Evolutionary conservation across 2,329 filamentous ascomycete genomes (phyloP), one percentile per base, ranked within the genome.

Genomic region (Alternaria postmessia): DNA sequence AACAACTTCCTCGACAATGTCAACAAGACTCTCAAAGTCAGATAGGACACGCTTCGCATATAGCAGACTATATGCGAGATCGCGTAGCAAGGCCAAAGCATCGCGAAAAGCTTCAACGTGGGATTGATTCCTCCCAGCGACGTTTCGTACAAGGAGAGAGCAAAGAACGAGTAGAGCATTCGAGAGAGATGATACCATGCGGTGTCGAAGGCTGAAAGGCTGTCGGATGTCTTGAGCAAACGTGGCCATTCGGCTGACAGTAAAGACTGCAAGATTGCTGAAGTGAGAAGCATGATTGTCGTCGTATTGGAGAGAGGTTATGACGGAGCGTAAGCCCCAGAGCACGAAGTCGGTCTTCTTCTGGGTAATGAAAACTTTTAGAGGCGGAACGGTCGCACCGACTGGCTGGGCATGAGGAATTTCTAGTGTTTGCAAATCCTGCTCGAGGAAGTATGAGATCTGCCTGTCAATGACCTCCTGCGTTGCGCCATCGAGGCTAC

Each of bases 291-390:
- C 68, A 3, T 55, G 64, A 6, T 47, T 49, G 1, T 49, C 47
- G 47, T 71, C 65, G 39, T 70, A 72, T 24, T 67, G 56, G 47
- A 77, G 51, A 8, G 71, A 65, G 3, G 72, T 59, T 63, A 76
- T 61, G 42, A 47, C 59, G 49, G 65, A 55, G 16, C 75, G 67
- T 41, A 65, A 47, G 41, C 74, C 62, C 18, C 71, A 59, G 30
- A 79, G 63, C 14, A 67, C 61, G 30, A 76, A 62, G 34, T 71
- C 66, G 18, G 68, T 61, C 46, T 71, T 59, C 53, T 65, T 67
- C 24, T 67, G 63, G 7, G 62, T 52, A 8, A 75, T 32, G 24
- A 71, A 58, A 12, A 39, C 20, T 8, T 59, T 58, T 14, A 53
- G 39, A 22, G 38, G n/a, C 34, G 43, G 16, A 26, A 42, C 24